phyloP scores from a whole-genome alignment of 805 yeast genomes.

The Candida piceae region DNA sequence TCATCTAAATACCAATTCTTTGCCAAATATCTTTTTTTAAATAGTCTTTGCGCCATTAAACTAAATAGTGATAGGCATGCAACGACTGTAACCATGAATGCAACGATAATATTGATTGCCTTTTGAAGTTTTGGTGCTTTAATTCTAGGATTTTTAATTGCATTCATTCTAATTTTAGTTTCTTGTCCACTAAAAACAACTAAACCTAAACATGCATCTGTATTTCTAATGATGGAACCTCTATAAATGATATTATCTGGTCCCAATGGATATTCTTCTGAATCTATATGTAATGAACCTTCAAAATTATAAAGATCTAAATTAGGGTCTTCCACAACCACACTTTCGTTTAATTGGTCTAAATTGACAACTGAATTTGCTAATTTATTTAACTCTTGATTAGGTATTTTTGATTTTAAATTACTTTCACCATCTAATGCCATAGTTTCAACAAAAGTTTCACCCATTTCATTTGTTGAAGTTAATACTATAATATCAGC shows the following conservation, averaged over 20 bases:
- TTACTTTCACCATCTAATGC: constrained; percentile 98
- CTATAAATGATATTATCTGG: constrained; percentile 83
- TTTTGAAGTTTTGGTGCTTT: constrained; percentile 91
- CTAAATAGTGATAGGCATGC: constrained; percentile 70
- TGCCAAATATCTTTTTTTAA: constrained; percentile 36
- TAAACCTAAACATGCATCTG: constrained; percentile 66
- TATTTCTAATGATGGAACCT: constrained; percentile 86
- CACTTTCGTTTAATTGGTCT: constrained; percentile 42
- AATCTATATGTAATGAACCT: constrained; percentile 53
- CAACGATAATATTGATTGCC: constrained; percentile 75
- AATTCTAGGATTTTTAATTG: constrained; percentile 79
- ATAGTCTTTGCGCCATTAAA: constrained; percentile 68
- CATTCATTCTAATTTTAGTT: constrained; percentile 92
- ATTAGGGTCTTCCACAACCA: constrained; percentile 88
- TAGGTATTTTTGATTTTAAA: constrained; percentile 69
- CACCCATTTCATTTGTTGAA: constrained; percentile 58
- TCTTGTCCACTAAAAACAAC: constrained; percentile 95
- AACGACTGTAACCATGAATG: constrained; percentile 85
- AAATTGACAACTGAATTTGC: constrained; percentile 48
- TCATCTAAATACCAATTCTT: constrained; percentile 69
- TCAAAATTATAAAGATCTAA: constrained; percentile 87
- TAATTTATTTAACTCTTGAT: constrained; percentile 50
- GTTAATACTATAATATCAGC: constrained; percentile 80
- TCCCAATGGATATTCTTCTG: constrained; percentile 54
- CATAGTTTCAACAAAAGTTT: constrained; percentile 86